Base-by-base conservation (phyloP, 306 rosid species). In the Cicer bijugum region DNA sequence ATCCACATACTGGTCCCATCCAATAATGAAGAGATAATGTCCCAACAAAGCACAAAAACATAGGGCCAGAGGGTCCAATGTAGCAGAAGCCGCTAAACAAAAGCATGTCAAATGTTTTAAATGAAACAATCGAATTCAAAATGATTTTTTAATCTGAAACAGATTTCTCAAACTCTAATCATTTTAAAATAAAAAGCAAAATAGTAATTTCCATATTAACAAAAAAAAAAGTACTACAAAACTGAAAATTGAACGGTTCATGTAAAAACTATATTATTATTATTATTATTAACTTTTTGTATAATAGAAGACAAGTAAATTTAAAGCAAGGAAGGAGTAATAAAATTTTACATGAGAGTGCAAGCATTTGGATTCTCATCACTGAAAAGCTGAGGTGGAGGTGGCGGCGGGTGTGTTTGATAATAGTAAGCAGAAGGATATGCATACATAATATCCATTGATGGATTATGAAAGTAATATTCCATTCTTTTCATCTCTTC, bases 361-460 rank as follows among this genome's bases (percentile, higher is more conserved):
- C 98, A 93, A 0, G 97, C 96, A 74, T 93, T 90, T 8, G 98
- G 98, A 57, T 90, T 86, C 78, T 88, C 97, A 46, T 92, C 98
- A 19, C 94, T 92, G 88, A 91, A 85, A n/a, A 91, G 76, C 87
- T 93, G 96, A 0, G 96, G 96, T 9, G 65, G 43, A 7, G 62
- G 62, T 11, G 55, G 65, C 12, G 65, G 65, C 3, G 92, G 84
- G 44, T 77, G 67, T 1, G 69, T 0, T 6, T 65, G 78, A 71
- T 57, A 35, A 15, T 55, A 40, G 69, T 37, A 14, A n/a, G 67
- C 8, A 2, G 53, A 38, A 11, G 59, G 44, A 9, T 7, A 47
- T n/a, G 79, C 81, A 82, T 89, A 72, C 76, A 84, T 20, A 39
- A 84, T 20, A 39, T 91, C 93, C 91, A 78, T 80, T 10, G 69